Percentiles rank a stretch among this genome's conserved stretches.
These are phyloP conservation scores for Hypoxylon fragiforme DNA, from an alignment of 495 filamentous ascomycete genomes.

Conservation along the genomic window DNA sequence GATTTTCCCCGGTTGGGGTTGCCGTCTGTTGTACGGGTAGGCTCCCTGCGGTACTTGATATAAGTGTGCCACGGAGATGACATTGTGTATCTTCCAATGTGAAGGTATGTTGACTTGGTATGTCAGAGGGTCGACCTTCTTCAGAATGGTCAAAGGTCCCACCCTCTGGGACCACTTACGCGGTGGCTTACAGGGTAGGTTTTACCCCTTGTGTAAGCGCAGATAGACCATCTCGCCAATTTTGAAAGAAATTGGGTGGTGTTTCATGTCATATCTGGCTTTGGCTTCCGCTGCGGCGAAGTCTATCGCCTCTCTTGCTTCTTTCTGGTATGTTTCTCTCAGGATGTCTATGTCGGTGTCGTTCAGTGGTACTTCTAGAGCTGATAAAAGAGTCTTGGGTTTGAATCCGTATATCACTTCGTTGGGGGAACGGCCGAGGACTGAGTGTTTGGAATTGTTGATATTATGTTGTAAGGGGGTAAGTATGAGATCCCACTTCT, in stretches of 20 bases:
- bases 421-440: not conserved
- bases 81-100: not conserved
- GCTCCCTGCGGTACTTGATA: not conserved
- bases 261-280: not conserved
- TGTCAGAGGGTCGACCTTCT: not conserved
- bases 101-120: slow-evolving; percentile 5
- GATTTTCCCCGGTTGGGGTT: not conserved
- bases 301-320: slow-evolving; percentile 5
- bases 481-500: not conserved
- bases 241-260: not conserved
- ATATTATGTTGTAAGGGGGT: slow-evolving; percentile 9
- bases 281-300: not conserved
- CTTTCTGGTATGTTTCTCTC: not conserved
- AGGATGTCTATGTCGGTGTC: not conserved
- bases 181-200: not conserved
- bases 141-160: not conserved
- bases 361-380: not conserved
- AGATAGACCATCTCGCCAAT: not conserved
- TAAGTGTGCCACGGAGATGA: not conserved
- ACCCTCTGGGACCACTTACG: slow-evolving; percentile 6
- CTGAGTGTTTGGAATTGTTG: not conserved
- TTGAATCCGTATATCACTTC: slow-evolving; percentile 4
- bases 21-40: not conserved
- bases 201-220: slow-evolving; percentile 2
- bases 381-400: not conserved